Evolutionary conservation across 345 rosid species (phyloP), one percentile per base, ranked within the genome.

Genomic region (Linum tenue): DNA sequence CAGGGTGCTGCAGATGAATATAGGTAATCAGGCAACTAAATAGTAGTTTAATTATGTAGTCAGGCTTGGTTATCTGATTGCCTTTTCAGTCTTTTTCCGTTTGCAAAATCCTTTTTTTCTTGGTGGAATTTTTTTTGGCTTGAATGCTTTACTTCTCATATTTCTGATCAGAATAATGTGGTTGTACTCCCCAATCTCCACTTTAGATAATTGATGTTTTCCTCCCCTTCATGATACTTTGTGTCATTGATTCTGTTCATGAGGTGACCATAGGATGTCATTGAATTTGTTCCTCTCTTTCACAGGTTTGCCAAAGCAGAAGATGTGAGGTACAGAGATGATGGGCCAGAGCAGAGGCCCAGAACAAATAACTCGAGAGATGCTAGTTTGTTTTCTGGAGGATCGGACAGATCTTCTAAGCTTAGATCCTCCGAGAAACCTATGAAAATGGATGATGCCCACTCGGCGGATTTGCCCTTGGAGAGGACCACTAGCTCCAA

Each of bases 401-500:
- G 68, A 31, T 66, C 84, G 31, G 97, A 86, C 73, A 86, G 84
- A 70, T 75, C 70, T 65, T 72, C 85, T 31, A 88, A 80, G 73
- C 79, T 83, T 55, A 85, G 82, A 79, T 67, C 85, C 64, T 63
- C 72, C 31, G 97, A 88, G 63, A 90, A 76, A 75, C 17, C 82
- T 56, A 40, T 16, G 48, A 90, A 84, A 73, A 69, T 67, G 60
- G 97, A 91, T 15, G 97, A 87, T 70, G 88, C 82, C 69, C 81
- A 70, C 67, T 44, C 74, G 68, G 86, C 76, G 53, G 99, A 91
- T 22, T 22, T 22, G 68, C 75, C 83, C 6, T 69, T 70, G 59
- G 98, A 88, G 75, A 86, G 85, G 79, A 77, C 96, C 51, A 71
- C 90, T 31, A 69, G 81, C 69, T 76, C 95, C 60, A 92, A 84